Base-by-base conservation (phyloP, 345 rosid genomes). In the Rhodamnia argentea region DNA sequence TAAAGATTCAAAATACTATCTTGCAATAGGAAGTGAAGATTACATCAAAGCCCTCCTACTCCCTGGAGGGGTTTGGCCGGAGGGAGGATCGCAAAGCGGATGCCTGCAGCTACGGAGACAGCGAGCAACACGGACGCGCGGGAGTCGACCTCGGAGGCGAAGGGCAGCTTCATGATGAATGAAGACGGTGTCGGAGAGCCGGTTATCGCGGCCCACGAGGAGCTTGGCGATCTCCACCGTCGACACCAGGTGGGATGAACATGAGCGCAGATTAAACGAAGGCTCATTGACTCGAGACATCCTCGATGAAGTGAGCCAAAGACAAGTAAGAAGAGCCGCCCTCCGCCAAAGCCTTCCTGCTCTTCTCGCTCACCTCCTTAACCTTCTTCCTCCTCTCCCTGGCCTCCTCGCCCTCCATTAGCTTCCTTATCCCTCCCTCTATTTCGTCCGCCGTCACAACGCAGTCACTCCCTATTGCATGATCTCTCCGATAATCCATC, bases 301-400 rank as follows among this genome's bases (percentile, higher is more conserved):
- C 92, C 4, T 40, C 37, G 14, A 91, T 86, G 78, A 91, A 91
- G 76, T 85, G 86, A 12, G 84, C 82, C 13, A 91, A 32, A 0
- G 89, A 86, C 37, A 83, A 82, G 86, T 54, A 59, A 0, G 94
- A 91, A 78, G 95, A 93, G n/a, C 94, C 95, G 83, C 92, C 92
- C 4, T 91, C 89, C n/a, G 54, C 44, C 86, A 90, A 52, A 27
- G 93, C 90, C 82, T 85, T 87, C 87, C 87, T 89, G 18, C 90
- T 87, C 53, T 27, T 54, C 7, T 42, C 84, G 60, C 90, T 88
- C 55, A 87, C 86, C 58, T 90, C 92, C 83, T 85, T 88, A 3
- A 88, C 92, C 82, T 85, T 90, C 50, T 59, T 82, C 83, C 83
- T 89, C 64, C 93, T 91, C 1, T 82, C 52, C 13, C 83, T 85